Conservation (phyloP, 352 stramenopile genomes). For the Globisporangium paroecandrum region DNA sequence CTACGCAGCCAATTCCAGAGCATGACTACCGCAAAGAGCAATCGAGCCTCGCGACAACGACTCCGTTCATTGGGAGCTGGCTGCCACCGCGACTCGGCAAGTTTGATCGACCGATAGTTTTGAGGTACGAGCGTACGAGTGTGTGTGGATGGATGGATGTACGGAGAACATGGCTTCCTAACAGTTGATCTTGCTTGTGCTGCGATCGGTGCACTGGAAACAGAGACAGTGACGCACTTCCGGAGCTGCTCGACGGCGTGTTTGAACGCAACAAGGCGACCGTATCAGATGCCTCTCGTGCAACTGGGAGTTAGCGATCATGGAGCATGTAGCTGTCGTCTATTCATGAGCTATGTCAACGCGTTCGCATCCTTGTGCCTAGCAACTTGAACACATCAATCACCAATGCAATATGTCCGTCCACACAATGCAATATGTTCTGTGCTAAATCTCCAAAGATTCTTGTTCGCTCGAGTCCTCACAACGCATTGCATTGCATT, state of each 20-base stretch:
- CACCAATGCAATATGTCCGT: not conserved
- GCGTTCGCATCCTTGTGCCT: not conserved
- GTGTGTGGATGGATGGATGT: not conserved
- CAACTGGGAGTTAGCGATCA: not conserved
- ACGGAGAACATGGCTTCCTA: not conserved
- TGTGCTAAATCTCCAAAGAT: too few species aligned
- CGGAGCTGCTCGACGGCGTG: slow-evolving; percentile 14
- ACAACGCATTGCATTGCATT: not conserved
- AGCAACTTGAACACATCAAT: not conserved
- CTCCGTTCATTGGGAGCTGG: not conserved
- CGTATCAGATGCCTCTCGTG: not conserved
- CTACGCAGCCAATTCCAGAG: not conserved
- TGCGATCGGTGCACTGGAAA: not conserved
- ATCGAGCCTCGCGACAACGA: not conserved
- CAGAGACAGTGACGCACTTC: slow-evolving; percentile 8
- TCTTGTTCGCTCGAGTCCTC: too few species aligned
- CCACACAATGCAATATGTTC: too few species aligned
- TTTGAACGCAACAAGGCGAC: slow-evolving; percentile 14
- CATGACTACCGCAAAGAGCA: not conserved
- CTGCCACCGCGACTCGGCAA: slow-evolving; percentile 13
- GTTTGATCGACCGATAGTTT: slow-evolving; percentile 8
- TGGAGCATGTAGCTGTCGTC: not conserved
- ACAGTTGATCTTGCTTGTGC: not conserved
- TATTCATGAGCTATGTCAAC: not conserved
- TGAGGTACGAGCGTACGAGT: slow-evolving; percentile 7